Evolutionary conservation across 2,329 filamentous ascomycete genomes (phyloP).

Genomic region (Stylonectria norvegica): DNA sequence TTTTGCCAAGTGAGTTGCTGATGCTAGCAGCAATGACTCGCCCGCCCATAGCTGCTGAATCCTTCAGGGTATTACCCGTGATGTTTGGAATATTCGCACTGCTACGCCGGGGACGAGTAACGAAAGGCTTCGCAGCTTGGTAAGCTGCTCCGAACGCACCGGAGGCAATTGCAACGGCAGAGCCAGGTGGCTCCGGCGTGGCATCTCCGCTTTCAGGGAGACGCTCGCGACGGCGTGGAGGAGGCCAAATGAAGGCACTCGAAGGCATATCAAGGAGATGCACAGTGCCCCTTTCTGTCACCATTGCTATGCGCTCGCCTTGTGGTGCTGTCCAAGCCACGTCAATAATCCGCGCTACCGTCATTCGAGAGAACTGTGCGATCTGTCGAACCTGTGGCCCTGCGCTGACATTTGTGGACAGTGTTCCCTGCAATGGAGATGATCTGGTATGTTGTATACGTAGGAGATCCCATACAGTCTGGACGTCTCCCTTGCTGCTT

Average conservation of each 20-base stretch:
- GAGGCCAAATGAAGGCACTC: slow-evolving; percentile 83
- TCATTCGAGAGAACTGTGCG: slow-evolving; percentile 86
- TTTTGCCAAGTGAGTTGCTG: slow-evolving; percentile 70
- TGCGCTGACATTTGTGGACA: slow-evolving; percentile 41
- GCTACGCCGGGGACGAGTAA: slow-evolving; percentile 52
- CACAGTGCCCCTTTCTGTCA: slow-evolving; percentile 92
- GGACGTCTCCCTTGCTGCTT: slow-evolving; percentile 78
- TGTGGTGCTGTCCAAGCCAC: slow-evolving; percentile 81
- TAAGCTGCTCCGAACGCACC: slow-evolving; percentile 68
- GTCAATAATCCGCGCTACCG: slow-evolving; percentile 84
- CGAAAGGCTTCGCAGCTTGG: slow-evolving; percentile 61
- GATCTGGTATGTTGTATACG: slow-evolving; percentile 60
- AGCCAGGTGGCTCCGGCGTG: slow-evolving; percentile 46
- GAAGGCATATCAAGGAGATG: slow-evolving; percentile 86
- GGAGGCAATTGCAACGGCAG: slow-evolving; percentile 66
- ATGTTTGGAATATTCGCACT: slow-evolving; percentile 36
- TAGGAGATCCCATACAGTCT: slow-evolving; percentile 78
- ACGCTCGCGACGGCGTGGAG: slow-evolving; percentile 55
- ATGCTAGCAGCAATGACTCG: slow-evolving; percentile 71
- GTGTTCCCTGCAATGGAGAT: slow-evolving; percentile 53
- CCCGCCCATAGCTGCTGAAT: slow-evolving; percentile 65
- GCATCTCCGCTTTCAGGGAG: slow-evolving; percentile 44
- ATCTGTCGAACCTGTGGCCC: slow-evolving; percentile 73
- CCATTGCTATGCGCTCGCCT: slow-evolving; percentile 79
- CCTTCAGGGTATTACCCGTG: slow-evolving; percentile 47